A percentile compares a stretch with the other conserved stretches of the same genome.
These are phyloP conservation scores for Saccharomycopsis babjevae DNA, from an alignment of 805 yeast species.

Conservation along the genomic window DNA sequence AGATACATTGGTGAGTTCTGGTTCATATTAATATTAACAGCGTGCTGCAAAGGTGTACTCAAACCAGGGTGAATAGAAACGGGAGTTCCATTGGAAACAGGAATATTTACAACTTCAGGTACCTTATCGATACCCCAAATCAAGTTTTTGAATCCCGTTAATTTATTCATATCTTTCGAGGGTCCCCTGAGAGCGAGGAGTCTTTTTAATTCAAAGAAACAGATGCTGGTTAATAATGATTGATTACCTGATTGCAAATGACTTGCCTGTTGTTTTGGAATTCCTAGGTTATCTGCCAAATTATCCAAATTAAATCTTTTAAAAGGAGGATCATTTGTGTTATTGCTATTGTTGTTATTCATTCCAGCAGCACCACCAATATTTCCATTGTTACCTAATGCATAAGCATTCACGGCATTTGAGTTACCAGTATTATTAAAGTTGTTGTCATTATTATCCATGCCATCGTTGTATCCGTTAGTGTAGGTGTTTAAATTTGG, in stretches of 20 bases:
- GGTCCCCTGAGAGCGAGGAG: slow-evolving; percentile 6
- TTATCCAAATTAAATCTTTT: slow-evolving; percentile 28
- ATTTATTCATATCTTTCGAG: slow-evolving; percentile 1
- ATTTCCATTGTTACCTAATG: background rate
- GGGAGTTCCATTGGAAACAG: slow-evolving; percentile 1
- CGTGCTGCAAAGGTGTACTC: slow-evolving; percentile 15
- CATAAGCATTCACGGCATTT: background rate
- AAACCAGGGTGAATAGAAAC: slow-evolving; percentile 2
- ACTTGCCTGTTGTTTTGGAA: slow-evolving; percentile 20
- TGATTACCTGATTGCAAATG: slow-evolving; percentile 35
- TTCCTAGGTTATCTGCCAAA: slow-evolving; percentile 34
- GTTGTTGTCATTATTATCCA: background rate
- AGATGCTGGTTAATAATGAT: slow-evolving; percentile 31
- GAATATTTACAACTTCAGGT: slow-evolving; percentile 22
- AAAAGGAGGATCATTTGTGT: slow-evolving; percentile 22
- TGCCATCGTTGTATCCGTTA: background rate
- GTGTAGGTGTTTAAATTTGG: background rate
- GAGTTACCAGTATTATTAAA: background rate
- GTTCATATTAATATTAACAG: slow-evolving; percentile 12
- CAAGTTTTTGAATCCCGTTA: slow-evolving; percentile 13
- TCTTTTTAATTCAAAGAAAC: slow-evolving; percentile 31
- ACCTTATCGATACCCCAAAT: slow-evolving; percentile 21
- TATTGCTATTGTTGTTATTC: background rate
- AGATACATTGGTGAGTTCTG: slow-evolving; percentile 14
- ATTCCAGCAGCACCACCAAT: background rate